Evolutionary conservation across 2,329 filamentous ascomycete genomes (phyloP), one percentile per base, ranked within the genome.

Genomic region (Mollisiaceae sp.): DNA sequence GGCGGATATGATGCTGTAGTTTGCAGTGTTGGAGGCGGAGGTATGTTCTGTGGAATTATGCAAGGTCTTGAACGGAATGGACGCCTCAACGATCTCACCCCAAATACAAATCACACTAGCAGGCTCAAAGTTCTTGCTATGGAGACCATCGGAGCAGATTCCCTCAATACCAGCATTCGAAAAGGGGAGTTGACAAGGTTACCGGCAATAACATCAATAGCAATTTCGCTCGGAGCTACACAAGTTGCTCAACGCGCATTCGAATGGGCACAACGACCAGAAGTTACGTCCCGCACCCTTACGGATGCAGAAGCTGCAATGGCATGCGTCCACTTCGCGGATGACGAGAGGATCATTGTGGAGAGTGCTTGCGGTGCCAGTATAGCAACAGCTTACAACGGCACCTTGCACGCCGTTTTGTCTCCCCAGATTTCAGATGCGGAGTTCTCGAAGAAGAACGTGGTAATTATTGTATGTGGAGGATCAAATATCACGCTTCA

Each of bases 401-500:
- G 85, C 0, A 78, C 85, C 39, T 75, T 96, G 73, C 84, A 88
- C 72, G 81, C 83, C 69, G 79, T 87, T 4, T 79, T 93, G 0
- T 86, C 90, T 0, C 72, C 79, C 59, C 81, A 77, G 0, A 55
- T 85, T 47, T 77, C 78, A 0, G 84, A 86, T 24, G 83, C 84
- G 52, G 83, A 93, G 67, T 89, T 84, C 78, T 80, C 82, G 0
- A 80, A 85, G 63, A 90, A 87, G 75, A 92, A 91, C 69, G 85
- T 97, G 9, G 93, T 97, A 1, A 81, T 97, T 62, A 83, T 97
- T 41, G 88, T 97, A 5, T 97, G 94, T 73, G 94, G 94, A 47
- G 91, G 91, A 8, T 88, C 85, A 32, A 87, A 88, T 75, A 84
- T 92, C 52, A 87, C 85, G 2, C 76, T 90, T 66, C 83, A 86